Evolutionary conservation across 805 yeast species (phyloP).

Genomic region (Ogataea siamensis): DNA sequence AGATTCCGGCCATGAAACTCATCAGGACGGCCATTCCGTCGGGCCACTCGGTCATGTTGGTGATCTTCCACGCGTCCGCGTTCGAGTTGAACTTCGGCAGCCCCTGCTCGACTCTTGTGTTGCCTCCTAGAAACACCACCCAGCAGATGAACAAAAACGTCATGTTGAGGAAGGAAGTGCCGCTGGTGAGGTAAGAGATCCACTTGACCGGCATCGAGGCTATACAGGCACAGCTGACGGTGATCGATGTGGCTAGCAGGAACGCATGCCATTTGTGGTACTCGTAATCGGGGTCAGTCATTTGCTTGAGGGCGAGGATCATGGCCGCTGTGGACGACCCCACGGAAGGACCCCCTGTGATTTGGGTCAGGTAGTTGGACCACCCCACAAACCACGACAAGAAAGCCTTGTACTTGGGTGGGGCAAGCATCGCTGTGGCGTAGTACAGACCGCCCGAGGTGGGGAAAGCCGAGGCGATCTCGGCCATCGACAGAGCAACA

Average conservation of each 20-base stretch:
- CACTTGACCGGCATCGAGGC: slow-evolving; percentile 54
- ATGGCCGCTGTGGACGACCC: slow-evolving; percentile 55
- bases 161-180: slow-evolving; percentile 50
- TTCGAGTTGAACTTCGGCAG: slow-evolving; percentile 49
- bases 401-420: slow-evolving; percentile 50
- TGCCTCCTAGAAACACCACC: slow-evolving; percentile 52
- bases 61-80: slow-evolving; percentile 51
- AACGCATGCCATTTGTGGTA: slow-evolving; percentile 50
- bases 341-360: slow-evolving; percentile 61
- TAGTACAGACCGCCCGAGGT: slow-evolving; percentile 69
- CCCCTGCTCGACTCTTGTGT: slow-evolving; percentile 38
- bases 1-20: slow-evolving; percentile 59
- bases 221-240: slow-evolving; percentile 44
- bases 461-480: slow-evolving; percentile 63
- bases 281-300: slow-evolving; percentile 38
- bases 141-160: slow-evolving; percentile 50
- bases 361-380: slow-evolving; percentile 63
- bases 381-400: slow-evolving; percentile 64
- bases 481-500: slow-evolving; percentile 64
- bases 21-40: slow-evolving; percentile 56
- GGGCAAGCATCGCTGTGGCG: slow-evolving; percentile 62
- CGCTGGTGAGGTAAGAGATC: slow-evolving; percentile 49
- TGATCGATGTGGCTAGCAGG: slow-evolving; percentile 51
- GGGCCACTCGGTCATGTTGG: slow-evolving; percentile 63
- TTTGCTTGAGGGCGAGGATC: slow-evolving; percentile 50